Conservation (phyloP, 306 rosid genomes). For the Castanospermum australe region DNA sequence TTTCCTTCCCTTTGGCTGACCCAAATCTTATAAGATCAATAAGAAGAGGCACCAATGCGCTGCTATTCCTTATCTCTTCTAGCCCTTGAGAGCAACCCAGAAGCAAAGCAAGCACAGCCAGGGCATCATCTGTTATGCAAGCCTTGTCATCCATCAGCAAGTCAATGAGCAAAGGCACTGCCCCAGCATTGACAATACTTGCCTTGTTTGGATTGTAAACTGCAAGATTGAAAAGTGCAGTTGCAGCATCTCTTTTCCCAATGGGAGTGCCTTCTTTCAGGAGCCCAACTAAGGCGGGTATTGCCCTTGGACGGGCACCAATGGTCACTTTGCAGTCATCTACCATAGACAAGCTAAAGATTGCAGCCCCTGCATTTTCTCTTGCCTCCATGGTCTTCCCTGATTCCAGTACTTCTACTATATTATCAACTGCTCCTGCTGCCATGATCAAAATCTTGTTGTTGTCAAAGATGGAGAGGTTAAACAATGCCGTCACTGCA, state of each 20-base stretch:
- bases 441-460: constrained; percentile 84
- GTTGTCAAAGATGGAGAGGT: constrained; percentile 81
- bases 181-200: constrained; percentile 56
- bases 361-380: constrained; percentile 88
- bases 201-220: constrained; percentile 70
- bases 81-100: constrained; percentile 71
- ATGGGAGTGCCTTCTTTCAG: constrained; percentile 74
- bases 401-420: constrained; percentile 66
- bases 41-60: constrained; percentile 66
- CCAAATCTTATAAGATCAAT: constrained; percentile 91
- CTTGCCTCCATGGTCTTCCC: constrained; percentile 88
- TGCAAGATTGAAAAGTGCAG: constrained; percentile 75
- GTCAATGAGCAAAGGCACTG: constrained; percentile 59
- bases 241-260: constrained; percentile 86
- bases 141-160: constrained; percentile 85
- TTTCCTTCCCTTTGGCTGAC: constrained; percentile 85
- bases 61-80: constrained; percentile 68
- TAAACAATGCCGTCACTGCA: constrained; percentile 78
- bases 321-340: constrained; percentile 76
- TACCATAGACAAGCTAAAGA: constrained; percentile 71
- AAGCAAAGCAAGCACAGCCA: constrained; percentile 66
- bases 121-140: constrained; percentile 74
- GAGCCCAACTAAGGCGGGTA: constrained; percentile 75
- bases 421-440: constrained; percentile 77
- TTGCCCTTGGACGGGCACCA: constrained; percentile 61